Evolutionary conservation across 179 eudicot genomes (phyloP).

Genomic region (Nepenthes alata): DNA sequence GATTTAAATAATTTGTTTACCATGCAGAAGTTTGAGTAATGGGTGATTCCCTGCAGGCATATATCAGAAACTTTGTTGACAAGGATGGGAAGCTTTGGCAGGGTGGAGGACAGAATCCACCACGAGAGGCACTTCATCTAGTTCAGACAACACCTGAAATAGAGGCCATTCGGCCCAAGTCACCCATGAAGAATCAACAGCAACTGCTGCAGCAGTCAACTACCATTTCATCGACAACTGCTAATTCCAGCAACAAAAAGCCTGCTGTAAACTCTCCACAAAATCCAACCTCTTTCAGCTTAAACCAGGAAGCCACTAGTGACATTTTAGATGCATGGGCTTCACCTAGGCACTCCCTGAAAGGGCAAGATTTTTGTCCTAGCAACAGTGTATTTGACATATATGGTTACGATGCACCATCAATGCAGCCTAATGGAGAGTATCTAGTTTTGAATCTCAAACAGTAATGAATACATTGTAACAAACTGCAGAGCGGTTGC

Average conservation of each 20-base stretch:
- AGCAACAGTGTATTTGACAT: conserved; percentile 47
- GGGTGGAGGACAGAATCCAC: conserved; percentile 95
- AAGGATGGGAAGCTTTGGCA: conserved; percentile 93
- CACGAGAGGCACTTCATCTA: conserved; percentile 93
- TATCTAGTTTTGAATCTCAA: conserved; percentile 52
- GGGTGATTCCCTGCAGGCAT: conserved; percentile 32
- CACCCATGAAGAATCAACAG: conserved; percentile 94
- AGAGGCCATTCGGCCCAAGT: conserved; percentile 84
- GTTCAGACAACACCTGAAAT: conserved; percentile 83
- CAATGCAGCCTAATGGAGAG: conserved; percentile 36
- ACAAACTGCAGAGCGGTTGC: too few species aligned
- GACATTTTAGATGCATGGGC: conserved; percentile 50
- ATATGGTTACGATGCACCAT: conserved; percentile 45
- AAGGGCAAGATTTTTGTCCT: conserved; percentile 26
- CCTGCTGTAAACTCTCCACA: conserved; percentile 51
- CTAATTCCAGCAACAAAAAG: conserved; percentile 39
- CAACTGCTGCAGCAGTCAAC: conserved; percentile 63
- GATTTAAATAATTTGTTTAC: too few species aligned
- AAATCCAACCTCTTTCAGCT: conserved; percentile 21
- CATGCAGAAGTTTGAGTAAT: too few species aligned
- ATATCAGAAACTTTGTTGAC: conserved; percentile 57
- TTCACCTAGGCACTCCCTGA: conserved; percentile 32
- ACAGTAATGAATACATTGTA: conserved; percentile 34
- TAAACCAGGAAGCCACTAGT: conserved; percentile 53
- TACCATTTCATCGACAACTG: conserved; percentile 47